Evolutionary conservation across 1,284 basidiomycete genomes (phyloP).

Genomic region (Mycosarcoma maydis): DNA sequence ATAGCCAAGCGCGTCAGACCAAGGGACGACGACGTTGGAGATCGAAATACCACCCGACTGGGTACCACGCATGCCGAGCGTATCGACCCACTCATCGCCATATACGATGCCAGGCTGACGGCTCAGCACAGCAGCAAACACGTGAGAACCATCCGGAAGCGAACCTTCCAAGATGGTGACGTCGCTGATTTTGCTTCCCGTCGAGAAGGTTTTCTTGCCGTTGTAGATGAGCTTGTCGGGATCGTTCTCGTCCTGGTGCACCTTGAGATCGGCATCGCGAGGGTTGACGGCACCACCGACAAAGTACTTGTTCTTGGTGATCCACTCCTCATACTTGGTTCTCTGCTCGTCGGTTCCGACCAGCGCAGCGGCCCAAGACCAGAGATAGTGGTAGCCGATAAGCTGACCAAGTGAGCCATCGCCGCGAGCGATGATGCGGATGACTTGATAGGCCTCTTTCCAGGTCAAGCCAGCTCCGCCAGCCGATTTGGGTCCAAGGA

Average conservation of each 20-base stretch:
- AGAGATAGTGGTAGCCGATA: slow-evolving; percentile 56
- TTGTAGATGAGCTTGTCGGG: slow-evolving; percentile 58
- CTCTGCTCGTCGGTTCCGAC: slow-evolving; percentile 63
- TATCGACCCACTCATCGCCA: slow-evolving; percentile 67
- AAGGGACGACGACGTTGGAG: slow-evolving; percentile 55
- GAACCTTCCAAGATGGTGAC: slow-evolving; percentile 66
- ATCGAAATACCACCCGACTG: slow-evolving; percentile 63
- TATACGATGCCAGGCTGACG: slow-evolving; percentile 63
- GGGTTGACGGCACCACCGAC: slow-evolving; percentile 67
- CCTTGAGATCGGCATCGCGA: slow-evolving; percentile 63
- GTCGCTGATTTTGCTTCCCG: slow-evolving; percentile 65
- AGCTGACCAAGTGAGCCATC: slow-evolving; percentile 62
- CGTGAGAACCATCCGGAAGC: slow-evolving; percentile 52
- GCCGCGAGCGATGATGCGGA: slow-evolving; percentile 60
- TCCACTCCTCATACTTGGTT: slow-evolving; percentile 37
- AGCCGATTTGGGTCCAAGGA: slow-evolving; percentile 56
- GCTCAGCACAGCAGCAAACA: slow-evolving; percentile 63
- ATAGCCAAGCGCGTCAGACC: slow-evolving; percentile 60
- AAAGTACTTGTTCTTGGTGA: slow-evolving; percentile 58
- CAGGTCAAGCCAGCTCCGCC: slow-evolving; percentile 61
- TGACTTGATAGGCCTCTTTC: slow-evolving; percentile 59
- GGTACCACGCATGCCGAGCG: slow-evolving; percentile 66
- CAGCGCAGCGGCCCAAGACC: slow-evolving; percentile 60
- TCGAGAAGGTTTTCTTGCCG: slow-evolving; percentile 66
- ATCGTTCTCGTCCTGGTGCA: slow-evolving; percentile 50